Base-by-base conservation (phyloP, 257 asterid genomes). In the Primulina eburnea region DNA sequence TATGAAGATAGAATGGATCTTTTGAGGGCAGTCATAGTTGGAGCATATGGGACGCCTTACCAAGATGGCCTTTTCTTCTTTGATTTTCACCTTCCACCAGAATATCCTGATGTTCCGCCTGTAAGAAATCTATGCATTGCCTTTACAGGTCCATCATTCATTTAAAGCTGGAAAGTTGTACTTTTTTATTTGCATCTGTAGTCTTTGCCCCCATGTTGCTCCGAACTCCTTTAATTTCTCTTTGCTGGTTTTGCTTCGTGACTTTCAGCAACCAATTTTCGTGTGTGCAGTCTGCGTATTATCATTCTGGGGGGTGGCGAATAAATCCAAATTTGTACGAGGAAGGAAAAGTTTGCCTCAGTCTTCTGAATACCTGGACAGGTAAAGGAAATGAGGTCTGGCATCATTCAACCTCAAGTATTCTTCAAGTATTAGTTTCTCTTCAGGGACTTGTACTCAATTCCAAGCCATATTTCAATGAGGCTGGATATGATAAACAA, bases 241-340 rank as follows among this genome's bases (percentile, higher is more conserved):
- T 57, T 32, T n/a, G 16, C 26, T 37, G 32, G 40, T 37, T 64
- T 10, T 66, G 60, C 67, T 58, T 20, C 64, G 71, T 33, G 12
- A 70, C 56, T n/a, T 47, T 65, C n/a, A 35, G 7, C 73, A 35
- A 65, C 47, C 65, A 33, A 68, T 50, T 73, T 72, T 63, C 17
- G 30, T 38, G 21, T 64, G 67, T 82, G 76, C 86, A 94, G 99
- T 88, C 93, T 11, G 98, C 95, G 26, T 86, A 94, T 82, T 94
- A 94, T 76, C 97, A 89, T 79, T 94, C 99, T 76, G 98, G 98
- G 75, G 99, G 99, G 26, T 94, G 99, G 99, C 83, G 98, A 81
- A 86, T 94, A 85, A 94, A 94, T 82, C 99, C 99, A 59, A 94
- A 94, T 80, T 79, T 94, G 60, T 94, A 94, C 3, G 99, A 94